A percentile compares a stretch with the other conserved stretches of the same genome.
Evolutionary conservation across 2,329 filamentous ascomycete species (phyloP).

Genomic region (Aspergillaceae sp.): DNA sequence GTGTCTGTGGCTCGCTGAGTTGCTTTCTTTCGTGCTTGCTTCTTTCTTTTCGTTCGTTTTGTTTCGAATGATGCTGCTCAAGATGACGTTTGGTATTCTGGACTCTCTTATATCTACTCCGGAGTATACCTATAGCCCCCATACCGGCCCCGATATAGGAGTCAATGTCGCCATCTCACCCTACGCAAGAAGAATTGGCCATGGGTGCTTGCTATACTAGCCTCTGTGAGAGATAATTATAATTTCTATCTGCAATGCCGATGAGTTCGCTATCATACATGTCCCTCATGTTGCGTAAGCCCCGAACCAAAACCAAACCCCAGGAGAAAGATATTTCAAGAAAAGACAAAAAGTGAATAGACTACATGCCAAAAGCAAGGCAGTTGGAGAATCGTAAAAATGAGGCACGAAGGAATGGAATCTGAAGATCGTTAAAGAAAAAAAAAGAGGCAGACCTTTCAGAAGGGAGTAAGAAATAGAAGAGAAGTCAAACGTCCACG

Average conservation of each 20-base stretch:
- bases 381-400: slow-evolving; percentile 4
- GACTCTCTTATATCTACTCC: too few species aligned
- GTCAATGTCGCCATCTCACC: too few species aligned
- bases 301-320: neutral
- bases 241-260: slow-evolving; percentile 4
- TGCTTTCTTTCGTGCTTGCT: neutral
- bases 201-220: too few species aligned
- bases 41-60: neutral
- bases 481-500: neutral
- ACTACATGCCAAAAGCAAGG: slow-evolving; percentile 1
- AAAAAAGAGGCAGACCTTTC: slow-evolving; percentile 4
- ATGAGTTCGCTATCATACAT: slow-evolving; percentile 7
- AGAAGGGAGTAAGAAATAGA: neutral
- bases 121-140: too few species aligned
- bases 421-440: slow-evolving; percentile 6
- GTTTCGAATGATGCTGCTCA: neutral
- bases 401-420: neutral
- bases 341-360: slow-evolving; percentile 4
- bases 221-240: neutral
- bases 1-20: too few species aligned
- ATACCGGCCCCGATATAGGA: too few species aligned
- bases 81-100: too few species aligned
- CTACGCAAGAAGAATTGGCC: too few species aligned
- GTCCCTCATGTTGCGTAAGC: slow-evolving; percentile 5
- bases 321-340: neutral